Evolutionary conservation across 2,329 filamentous ascomycete species (phyloP).

Genomic region (Paraphaeosphaeria minitans): DNA sequence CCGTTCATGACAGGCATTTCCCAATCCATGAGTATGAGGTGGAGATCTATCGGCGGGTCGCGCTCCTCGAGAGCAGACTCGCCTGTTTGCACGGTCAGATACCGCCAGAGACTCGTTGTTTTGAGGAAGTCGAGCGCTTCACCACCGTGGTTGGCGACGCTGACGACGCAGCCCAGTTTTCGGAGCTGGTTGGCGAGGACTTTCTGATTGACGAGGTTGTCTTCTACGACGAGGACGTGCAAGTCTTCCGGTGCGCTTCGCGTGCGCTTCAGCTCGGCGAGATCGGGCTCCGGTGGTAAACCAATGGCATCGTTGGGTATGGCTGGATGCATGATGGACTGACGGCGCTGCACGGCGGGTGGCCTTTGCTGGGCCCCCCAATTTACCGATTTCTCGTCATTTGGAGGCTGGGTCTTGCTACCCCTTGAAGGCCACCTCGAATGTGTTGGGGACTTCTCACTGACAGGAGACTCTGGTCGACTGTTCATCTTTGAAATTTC

Average conservation of each 20-base stretch:
- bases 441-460: neutral
- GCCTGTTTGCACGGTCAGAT: neutral
- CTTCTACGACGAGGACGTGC: slow-evolving; percentile 42
- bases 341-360: slow-evolving; percentile 1
- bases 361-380: neutral
- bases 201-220: slow-evolving; percentile 50
- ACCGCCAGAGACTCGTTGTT: slow-evolving; percentile 29
- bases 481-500: slow-evolving; percentile 12
- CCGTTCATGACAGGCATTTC: slow-evolving; percentile 46
- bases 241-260: slow-evolving; percentile 16
- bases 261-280: neutral
- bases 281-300: neutral
- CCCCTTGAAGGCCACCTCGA: neutral
- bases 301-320: slow-evolving; percentile 2
- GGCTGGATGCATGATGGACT: slow-evolving; percentile 3
- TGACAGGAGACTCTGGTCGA: neutral
- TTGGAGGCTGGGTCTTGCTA: neutral
- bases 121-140: slow-evolving; percentile 46
- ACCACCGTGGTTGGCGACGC: slow-evolving; percentile 46
- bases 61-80: neutral
- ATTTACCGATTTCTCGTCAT: neutral
- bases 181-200: slow-evolving; percentile 48
- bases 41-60: slow-evolving; percentile 15
- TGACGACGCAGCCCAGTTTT: slow-evolving; percentile 43
- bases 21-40: slow-evolving; percentile 40